phyloP scores from a whole-genome alignment of 805 yeast genomes.

The Yarrowia keelungensis region DNA sequence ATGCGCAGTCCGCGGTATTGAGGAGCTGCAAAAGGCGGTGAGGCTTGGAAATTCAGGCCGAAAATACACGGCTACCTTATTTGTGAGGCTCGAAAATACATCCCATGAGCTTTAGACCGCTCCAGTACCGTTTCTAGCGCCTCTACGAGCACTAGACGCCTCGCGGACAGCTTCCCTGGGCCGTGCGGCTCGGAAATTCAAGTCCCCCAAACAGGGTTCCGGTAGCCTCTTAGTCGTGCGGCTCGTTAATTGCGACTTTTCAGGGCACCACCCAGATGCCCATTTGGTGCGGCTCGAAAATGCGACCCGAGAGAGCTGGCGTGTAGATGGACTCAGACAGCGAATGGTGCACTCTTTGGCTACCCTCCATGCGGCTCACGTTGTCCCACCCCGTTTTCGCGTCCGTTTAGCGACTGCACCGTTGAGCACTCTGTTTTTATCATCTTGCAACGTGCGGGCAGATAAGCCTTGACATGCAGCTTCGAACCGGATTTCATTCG shows the following conservation, averaged over 20 bases:
- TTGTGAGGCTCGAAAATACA: not conserved
- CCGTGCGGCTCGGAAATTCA: conserved; percentile 20
- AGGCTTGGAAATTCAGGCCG: not conserved
- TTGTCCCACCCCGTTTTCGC: not conserved
- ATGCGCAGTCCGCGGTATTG: not conserved
- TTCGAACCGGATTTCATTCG: not conserved
- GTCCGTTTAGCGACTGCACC: conserved; percentile 9
- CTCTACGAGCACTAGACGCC: not conserved
- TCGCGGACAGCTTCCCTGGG: not conserved
- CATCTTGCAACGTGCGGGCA: not conserved
- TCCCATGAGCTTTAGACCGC: not conserved
- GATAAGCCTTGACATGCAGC: conserved; percentile 28
- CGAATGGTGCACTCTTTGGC: not conserved
- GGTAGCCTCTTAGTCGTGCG: conserved; percentile 10
- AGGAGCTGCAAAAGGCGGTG: not conserved
- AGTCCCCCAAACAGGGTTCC: conserved; percentile 1
- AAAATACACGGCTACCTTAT: not conserved
- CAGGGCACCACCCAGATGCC: conserved; percentile 13
- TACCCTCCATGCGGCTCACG: not conserved
- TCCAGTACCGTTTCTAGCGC: not conserved
- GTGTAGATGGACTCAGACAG: too few species aligned
- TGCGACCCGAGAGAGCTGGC: too few species aligned
- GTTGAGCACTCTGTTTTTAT: conserved; percentile 2
- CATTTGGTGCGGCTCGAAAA: conserved; percentile 30
- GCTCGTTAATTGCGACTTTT: conserved; percentile 18